Percentiles rank a stretch among this genome's conserved stretches.
Conservation (phyloP, 768 basidiomycete species). For the Suillus plorans region DNA sequence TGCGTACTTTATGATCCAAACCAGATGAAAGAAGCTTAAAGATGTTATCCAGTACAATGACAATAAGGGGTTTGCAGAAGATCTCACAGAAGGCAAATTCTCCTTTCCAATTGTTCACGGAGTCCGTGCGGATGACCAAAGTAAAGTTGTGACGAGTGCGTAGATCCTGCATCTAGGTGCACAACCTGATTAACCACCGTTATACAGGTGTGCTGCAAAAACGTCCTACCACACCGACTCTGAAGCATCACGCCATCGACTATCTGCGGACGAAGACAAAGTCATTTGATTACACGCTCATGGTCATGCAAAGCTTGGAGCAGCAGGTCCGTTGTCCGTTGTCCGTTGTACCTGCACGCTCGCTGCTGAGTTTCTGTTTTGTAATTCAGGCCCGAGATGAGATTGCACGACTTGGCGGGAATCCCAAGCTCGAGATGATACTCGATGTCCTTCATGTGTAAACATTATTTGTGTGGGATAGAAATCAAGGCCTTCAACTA, state of each 20-base stretch:
- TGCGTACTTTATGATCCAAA: neutral
- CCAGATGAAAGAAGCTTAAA: conserved; percentile 16
- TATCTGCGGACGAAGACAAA: conserved; percentile 74
- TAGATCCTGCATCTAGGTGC: conserved; percentile 9
- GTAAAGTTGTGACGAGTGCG: conserved; percentile 82
- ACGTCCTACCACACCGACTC: conserved; percentile 78
- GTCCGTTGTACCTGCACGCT: conserved; percentile 32
- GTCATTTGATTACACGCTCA: conserved; percentile 84
- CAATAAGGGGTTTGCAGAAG: conserved; percentile 70
- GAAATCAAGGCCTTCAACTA: neutral
- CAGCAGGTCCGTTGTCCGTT: conserved; percentile 39
- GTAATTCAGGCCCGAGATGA: conserved; percentile 50
- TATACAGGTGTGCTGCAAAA: conserved; percentile 85
- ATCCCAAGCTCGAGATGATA: conserved; percentile 56
- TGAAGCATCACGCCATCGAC: conserved; percentile 78
- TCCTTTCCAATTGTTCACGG: conserved; percentile 78
- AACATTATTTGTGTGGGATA: conserved; percentile 8
- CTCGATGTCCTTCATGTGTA: conserved; percentile 55
- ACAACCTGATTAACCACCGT: neutral
- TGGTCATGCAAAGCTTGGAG: conserved; percentile 66
- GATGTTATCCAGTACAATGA: conserved; percentile 49
- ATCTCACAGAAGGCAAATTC: conserved; percentile 79
- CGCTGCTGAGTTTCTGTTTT: conserved; percentile 12
- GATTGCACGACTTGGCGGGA: conserved; percentile 76
- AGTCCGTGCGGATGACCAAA: conserved; percentile 74